Evolutionary conservation across 495 filamentous ascomycete species (phyloP), one percentile per base, ranked within the genome.

Genomic region (Penicillium crystallinum): DNA sequence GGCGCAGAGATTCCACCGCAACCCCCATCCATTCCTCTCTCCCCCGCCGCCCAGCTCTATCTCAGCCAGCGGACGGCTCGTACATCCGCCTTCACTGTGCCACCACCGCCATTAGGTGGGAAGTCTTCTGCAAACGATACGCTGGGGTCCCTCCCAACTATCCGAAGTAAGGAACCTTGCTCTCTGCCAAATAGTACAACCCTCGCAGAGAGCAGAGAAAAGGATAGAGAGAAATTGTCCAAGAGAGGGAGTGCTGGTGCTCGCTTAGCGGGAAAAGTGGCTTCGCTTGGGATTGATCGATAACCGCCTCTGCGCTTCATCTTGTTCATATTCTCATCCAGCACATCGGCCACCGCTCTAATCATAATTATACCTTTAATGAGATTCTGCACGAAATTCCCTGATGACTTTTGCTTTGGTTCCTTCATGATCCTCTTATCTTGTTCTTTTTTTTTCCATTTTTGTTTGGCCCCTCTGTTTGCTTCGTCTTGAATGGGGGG

Each of bases 1-100:
- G 93, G 93, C 27, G 91, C 90, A 7, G 89, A 95, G 39, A 87
- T 97, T 15, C 91, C 93, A 0, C 65, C 76, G 1, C 68, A 80
- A 6, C 77, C 85, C 39, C 87, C 88, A 6, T 84, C 87, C 4
- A 88, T 92, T 57, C 86, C 87, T 11, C 79, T 97, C 4, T 87
- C 85, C 30, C 67, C 81, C 17, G 81, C 84, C 18, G 95, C 92
- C 2, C 81, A 86, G 58, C 64, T 88, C 27, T 98, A 97, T 59
- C 71, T 97, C 40, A 90, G 91, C 48, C 82, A 89, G 63, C 95
- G 95, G 60, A 83, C 80, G 19, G 80, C 80, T 11, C 57, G 66
- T 18, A 41, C 59, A 8, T 52, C 65, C n/a, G 64, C 54, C 0
- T 72, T 72, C 39, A 57, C 45, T 22, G 30, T 46, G 15, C 58